phyloP scores from a whole-genome alignment of 2,329 filamentous ascomycete species.

The Talaromyces marneffei region DNA sequence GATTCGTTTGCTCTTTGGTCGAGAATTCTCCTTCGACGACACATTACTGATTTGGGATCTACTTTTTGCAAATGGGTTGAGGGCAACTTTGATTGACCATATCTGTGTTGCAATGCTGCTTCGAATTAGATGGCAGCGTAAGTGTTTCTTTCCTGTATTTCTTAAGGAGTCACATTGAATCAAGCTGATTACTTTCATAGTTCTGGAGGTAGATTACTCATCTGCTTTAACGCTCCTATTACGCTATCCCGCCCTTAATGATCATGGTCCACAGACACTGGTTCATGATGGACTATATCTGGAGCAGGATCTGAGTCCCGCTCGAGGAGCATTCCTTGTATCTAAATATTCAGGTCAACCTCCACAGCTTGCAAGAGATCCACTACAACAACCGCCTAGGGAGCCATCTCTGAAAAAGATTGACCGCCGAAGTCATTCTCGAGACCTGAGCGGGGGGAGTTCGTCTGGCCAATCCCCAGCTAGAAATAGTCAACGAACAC shows the following conservation, averaged over 20 bases:
- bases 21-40: constrained; percentile 86
- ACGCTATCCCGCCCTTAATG: constrained; percentile 67
- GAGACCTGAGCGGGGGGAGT: constrained; percentile 23
- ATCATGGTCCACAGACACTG: constrained; percentile 67
- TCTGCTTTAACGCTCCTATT: constrained; percentile 74
- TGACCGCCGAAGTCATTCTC: constrained; percentile 26
- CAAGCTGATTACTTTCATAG: constrained; percentile 37
- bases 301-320: constrained; percentile 39
- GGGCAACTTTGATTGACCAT: constrained; percentile 73
- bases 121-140: constrained; percentile 82
- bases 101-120: constrained; percentile 94
- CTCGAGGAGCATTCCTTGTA: constrained; percentile 41
- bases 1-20: constrained; percentile 86
- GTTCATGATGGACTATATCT: constrained; percentile 71
- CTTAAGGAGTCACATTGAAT: not conserved
- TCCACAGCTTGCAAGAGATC: constrained; percentile 30
- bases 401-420: constrained; percentile 12
- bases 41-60: constrained; percentile 83
- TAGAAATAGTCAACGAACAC: constrained; percentile 35
- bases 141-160: constrained; percentile 31
- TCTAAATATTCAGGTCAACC: constrained; percentile 43
- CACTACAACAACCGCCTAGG: constrained; percentile 15
- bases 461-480: constrained; percentile 35
- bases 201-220: constrained; percentile 83
- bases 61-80: constrained; percentile 79